Evolutionary conservation across 2,329 filamentous ascomycete species (phyloP).

Genomic region (Penicillium aurantiogriseum): DNA sequence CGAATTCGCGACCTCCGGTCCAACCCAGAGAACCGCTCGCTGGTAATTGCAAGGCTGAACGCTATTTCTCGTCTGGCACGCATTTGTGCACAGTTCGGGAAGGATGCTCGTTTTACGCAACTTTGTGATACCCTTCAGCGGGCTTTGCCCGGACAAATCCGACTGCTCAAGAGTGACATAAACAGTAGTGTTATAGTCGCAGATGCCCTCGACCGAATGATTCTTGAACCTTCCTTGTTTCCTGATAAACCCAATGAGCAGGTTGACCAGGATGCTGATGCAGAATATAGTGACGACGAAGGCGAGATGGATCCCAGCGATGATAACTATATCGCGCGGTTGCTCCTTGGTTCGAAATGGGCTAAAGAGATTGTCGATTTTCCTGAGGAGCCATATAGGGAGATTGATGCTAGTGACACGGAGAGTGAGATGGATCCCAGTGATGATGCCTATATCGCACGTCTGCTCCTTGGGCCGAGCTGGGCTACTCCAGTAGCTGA

Average conservation of each 20-base stretch:
- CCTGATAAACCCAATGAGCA: too few species aligned
- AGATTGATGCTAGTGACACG: not conserved
- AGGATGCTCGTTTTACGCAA: not conserved
- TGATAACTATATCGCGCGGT: not conserved
- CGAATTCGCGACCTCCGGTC: not conserved
- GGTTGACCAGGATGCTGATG: not conserved
- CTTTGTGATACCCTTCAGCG: not conserved
- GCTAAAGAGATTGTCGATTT: not conserved
- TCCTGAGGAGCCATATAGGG: not conserved
- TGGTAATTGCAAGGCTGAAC: not conserved
- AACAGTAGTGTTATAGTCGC: not conserved
- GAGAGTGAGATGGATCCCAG: not conserved
- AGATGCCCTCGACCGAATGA: not conserved
- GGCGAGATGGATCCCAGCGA: not conserved
- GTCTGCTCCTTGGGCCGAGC: not conserved
- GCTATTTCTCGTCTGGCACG: not conserved
- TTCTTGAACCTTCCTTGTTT: not conserved
- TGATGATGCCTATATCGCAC: conserved; percentile 1
- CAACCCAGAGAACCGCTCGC: not conserved
- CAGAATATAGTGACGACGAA: not conserved
- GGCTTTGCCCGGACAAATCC: not conserved
- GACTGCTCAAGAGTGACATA: not conserved
- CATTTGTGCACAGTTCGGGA: not conserved
- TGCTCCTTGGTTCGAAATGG: not conserved
- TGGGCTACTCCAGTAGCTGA: not conserved